Evolutionary conservation across 352 stramenopile genomes (phyloP).

Genomic region (Globisporangium orthogonon): DNA sequence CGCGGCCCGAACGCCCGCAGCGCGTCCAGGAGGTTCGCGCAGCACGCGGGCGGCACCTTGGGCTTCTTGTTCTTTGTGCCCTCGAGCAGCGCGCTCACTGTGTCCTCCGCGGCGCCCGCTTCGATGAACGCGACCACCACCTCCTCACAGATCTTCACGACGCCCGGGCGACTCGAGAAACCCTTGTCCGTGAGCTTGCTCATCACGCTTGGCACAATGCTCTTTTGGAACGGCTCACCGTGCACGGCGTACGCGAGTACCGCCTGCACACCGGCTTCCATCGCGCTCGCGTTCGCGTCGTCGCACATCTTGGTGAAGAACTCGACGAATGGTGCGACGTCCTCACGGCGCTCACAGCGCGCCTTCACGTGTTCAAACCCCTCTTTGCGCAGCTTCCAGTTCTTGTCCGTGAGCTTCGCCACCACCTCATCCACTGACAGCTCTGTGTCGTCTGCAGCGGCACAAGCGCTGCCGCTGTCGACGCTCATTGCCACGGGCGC

Average conservation of each 20-base stretch:
- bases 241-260: conserved; percentile 66
- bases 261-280: conserved; percentile 72
- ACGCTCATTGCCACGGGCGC: not conserved
- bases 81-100: conserved; percentile 65
- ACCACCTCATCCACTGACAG: conserved; percentile 42
- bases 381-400: conserved; percentile 85
- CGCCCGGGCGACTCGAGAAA: conserved; percentile 70
- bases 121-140: conserved; percentile 71
- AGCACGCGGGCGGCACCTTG: conserved; percentile 77
- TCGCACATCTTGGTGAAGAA: conserved; percentile 80
- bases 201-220: conserved; percentile 63
- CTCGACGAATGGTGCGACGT: conserved; percentile 44
- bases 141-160: conserved; percentile 75
- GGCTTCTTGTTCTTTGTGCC: conserved; percentile 85
- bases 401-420: conserved; percentile 68
- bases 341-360: conserved; percentile 43
- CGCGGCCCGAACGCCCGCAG: conserved; percentile 78
- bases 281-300: conserved; percentile 71
- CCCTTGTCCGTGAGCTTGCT: conserved; percentile 77
- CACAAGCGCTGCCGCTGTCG: not conserved
- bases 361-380: conserved; percentile 70
- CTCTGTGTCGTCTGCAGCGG: conserved; percentile 4
- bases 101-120: conserved; percentile 68
- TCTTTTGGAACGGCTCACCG: conserved; percentile 63
- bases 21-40: conserved; percentile 50